Percentiles rank a stretch among this genome's conserved stretches.
Evolutionary conservation across 768 basidiomycete species (phyloP).

Genomic region (Gymnopilus dilepis): DNA sequence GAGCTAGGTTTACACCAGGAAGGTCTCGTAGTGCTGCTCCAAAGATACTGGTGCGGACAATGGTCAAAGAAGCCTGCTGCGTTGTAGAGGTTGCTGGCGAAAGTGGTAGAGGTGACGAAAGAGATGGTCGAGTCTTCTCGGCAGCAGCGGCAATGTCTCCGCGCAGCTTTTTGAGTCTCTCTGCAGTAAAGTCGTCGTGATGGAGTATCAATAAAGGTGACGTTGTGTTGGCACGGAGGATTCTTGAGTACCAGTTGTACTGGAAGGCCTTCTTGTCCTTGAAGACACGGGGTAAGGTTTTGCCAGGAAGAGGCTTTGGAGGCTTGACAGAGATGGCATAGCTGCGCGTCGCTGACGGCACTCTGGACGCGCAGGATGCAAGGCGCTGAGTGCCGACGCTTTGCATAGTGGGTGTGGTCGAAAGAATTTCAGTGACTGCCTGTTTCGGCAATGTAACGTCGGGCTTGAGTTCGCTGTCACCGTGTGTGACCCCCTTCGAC

Average conservation of each 20-base stretch:
- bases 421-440: constrained; percentile 22
- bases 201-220: constrained; percentile 79
- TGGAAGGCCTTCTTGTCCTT: constrained; percentile 81
- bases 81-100: constrained; percentile 27
- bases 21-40: constrained; percentile 76
- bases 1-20: constrained; percentile 51
- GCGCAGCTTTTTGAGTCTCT: constrained; percentile 70
- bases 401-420: constrained; percentile 14
- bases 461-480: background rate
- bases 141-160: constrained; percentile 67
- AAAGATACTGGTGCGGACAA: constrained; percentile 81
- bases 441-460: constrained; percentile 17
- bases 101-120: constrained; percentile 35
- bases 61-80: constrained; percentile 59
- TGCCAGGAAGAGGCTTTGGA: constrained; percentile 56
- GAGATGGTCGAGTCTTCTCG: constrained; percentile 47
- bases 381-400: constrained; percentile 67
- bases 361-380: constrained; percentile 72
- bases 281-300: constrained; percentile 69
- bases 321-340: constrained; percentile 62
- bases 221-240: constrained; percentile 61
- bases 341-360: constrained; percentile 65
- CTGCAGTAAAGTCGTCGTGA: constrained; percentile 76
- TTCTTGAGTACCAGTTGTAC: constrained; percentile 77
- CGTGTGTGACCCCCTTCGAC: background rate